A percentile compares a stretch with the other conserved stretches of the same genome.
phyloP scores from a whole-genome alignment of 2,329 filamentous ascomycete genomes.

The Aureobasidium vineae region DNA sequence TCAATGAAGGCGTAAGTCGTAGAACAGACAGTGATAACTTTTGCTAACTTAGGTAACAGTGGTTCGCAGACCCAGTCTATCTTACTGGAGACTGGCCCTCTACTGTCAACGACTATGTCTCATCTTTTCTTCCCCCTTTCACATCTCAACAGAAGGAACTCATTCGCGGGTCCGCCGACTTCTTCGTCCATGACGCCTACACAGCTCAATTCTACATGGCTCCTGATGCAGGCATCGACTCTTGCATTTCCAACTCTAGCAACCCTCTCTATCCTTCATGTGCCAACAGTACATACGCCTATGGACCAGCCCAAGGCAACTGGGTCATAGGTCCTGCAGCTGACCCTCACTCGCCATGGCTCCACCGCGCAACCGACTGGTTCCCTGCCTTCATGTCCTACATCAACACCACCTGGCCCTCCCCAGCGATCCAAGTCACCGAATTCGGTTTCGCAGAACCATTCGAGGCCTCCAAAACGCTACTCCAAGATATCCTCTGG shows the following conservation, averaged over 20 bases:
- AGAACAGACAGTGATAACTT: not conserved
- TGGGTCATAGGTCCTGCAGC: constrained; percentile 48
- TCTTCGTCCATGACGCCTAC: constrained; percentile 53
- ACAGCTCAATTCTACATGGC: constrained; percentile 57
- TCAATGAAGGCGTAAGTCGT: constrained; percentile 30
- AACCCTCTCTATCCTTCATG: constrained; percentile 46
- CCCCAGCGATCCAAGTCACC: constrained; percentile 35
- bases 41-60: constrained; percentile 10
- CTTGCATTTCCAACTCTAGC: constrained; percentile 44
- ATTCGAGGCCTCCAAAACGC: constrained; percentile 35
- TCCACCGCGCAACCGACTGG: constrained; percentile 40
- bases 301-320: constrained; percentile 38
- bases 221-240: constrained; percentile 45
- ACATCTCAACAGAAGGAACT: constrained; percentile 36
- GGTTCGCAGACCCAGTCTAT: constrained; percentile 48
- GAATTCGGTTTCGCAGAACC: constrained; percentile 42
- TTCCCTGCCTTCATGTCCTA: constrained; percentile 39
- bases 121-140: constrained; percentile 37
- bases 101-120: constrained; percentile 40
- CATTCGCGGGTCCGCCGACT: constrained; percentile 38
- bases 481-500: constrained; percentile 34
- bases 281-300: constrained; percentile 34
- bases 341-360: constrained; percentile 38
- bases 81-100: constrained; percentile 45
- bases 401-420: constrained; percentile 39